These are phyloP conservation scores for Musa schizocarpa DNA, from an alignment of 176 grass and related monocot species.

Conservation along the genomic window DNA sequence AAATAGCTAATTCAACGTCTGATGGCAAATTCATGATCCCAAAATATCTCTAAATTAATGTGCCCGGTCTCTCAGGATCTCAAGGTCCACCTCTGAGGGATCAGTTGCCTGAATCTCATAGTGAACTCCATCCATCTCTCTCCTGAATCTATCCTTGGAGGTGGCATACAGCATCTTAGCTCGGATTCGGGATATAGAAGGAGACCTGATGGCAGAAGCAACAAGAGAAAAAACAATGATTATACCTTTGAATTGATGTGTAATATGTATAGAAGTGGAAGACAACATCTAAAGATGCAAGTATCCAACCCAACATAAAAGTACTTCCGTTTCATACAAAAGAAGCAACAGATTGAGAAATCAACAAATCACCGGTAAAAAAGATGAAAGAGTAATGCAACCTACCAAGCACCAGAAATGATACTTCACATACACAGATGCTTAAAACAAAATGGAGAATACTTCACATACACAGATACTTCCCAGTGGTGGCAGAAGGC, in stretches of 20 bases:
- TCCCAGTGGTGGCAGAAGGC: too few relatives aligned
- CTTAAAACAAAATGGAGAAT: too few relatives aligned
- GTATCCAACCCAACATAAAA: background rate
- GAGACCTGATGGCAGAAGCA: slow-evolving; percentile 42
- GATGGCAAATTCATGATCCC: background rate
- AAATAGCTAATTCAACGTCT: background rate
- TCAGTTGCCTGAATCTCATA: slow-evolving; percentile 99
- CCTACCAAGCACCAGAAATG: background rate
- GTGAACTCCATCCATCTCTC: slow-evolving; percentile 89
- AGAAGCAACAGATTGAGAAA: background rate
- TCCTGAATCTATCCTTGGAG: slow-evolving; percentile 87
- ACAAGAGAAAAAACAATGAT: background rate
- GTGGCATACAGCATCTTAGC: slow-evolving; percentile 96
- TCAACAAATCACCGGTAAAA: background rate
- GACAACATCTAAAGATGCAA: background rate
- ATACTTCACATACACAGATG: background rate
- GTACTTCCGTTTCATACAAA: background rate
- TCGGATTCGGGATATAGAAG: slow-evolving; percentile 62
- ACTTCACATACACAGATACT: too few relatives aligned
- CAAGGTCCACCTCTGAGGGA: slow-evolving; percentile 66
- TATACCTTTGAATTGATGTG: background rate
- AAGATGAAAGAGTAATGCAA: background rate
- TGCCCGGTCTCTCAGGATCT: slow-evolving; percentile 67
- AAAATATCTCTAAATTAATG: slow-evolving; percentile 27
- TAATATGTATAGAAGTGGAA: background rate